Percentiles rank a stretch among this genome's conserved stretches.
Conservation (phyloP, 805 yeast genomes). For the Cyberlindnera bimundalis region DNA sequence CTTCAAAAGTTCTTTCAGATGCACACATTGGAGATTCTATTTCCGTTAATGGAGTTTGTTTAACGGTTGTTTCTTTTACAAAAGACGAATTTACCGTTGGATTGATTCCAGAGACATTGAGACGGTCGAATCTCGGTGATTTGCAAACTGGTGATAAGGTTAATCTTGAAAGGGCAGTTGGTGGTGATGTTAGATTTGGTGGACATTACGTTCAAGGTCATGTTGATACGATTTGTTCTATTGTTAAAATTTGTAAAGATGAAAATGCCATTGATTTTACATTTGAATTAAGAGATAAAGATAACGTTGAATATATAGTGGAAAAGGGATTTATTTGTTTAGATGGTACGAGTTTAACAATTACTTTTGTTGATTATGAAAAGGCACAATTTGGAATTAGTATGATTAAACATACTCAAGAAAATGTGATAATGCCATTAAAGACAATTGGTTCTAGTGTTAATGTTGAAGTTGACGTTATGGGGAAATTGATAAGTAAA, state of each 20-base stretch:
- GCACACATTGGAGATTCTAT: slow-evolving; percentile 94
- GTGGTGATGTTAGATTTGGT: slow-evolving; percentile 79
- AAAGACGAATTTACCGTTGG: slow-evolving; percentile 76
- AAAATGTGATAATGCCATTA: slow-evolving; percentile 66
- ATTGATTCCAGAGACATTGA: slow-evolving; percentile 85
- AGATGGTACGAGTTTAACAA: slow-evolving; percentile 92
- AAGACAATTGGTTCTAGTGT: slow-evolving; percentile 64
- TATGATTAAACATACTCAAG: slow-evolving; percentile 90
- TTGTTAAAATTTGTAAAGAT: slow-evolving; percentile 44
- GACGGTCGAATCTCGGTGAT: slow-evolving; percentile 70
- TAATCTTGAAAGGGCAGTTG: slow-evolving; percentile 89
- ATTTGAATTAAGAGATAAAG: slow-evolving; percentile 63
- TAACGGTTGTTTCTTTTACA: slow-evolving; percentile 84
- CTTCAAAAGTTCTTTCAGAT: slow-evolving; percentile 62
- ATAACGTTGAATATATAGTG: slow-evolving; percentile 68
- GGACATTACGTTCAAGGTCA: slow-evolving; percentile 99
- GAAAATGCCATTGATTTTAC: slow-evolving; percentile 76
- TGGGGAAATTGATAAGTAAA: slow-evolving; percentile 87
- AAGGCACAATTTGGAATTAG: slow-evolving; percentile 67
- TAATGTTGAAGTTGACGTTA: slow-evolving; percentile 91
- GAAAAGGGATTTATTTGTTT: slow-evolving; percentile 92
- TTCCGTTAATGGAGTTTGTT: slow-evolving; percentile 82
- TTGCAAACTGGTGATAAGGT: slow-evolving; percentile 59
- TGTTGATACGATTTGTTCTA: slow-evolving; percentile 60
- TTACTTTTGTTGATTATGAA: slow-evolving; percentile 69